These are phyloP conservation scores for Spinacia oleracea DNA, from an alignment of 179 eudicot species.

Conservation along the genomic window DNA sequence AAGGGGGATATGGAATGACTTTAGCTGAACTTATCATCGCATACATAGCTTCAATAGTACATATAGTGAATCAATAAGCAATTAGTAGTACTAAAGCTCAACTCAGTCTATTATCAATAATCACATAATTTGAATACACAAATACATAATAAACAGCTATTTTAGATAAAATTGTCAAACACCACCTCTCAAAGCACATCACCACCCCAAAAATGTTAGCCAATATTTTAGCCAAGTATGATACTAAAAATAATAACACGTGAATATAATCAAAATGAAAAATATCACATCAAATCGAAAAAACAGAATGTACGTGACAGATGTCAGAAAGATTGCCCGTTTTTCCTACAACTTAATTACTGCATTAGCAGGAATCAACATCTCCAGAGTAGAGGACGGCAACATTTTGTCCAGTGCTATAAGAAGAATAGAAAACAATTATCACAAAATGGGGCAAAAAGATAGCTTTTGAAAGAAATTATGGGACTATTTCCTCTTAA, in stretches of 20 bases:
- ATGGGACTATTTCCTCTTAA: not conserved
- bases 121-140: not conserved
- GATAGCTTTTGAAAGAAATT: constrained; percentile 5
- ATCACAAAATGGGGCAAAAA: constrained; percentile 2
- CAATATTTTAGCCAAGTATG: not conserved
- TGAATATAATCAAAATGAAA: not conserved
- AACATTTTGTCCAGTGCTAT: constrained; percentile 47
- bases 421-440: not conserved
- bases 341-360: constrained; percentile 83
- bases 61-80: not conserved
- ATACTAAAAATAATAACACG: not conserved
- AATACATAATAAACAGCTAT: not conserved
- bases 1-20: no score
- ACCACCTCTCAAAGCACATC: not conserved
- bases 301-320: constrained; percentile 55
- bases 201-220: not conserved
- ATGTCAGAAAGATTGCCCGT: constrained; percentile 80
- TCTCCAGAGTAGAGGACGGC: constrained; percentile 68
- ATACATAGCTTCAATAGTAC: not conserved
- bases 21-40: not conserved
- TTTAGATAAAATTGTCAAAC: not conserved
- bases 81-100: not conserved
- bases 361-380: constrained; percentile 80
- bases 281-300: not conserved
- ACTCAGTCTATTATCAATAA: not conserved